These are phyloP conservation scores for Dactylonectria macrodidyma DNA, from an alignment of 2,329 filamentous ascomycete species.

Conservation along the genomic window DNA sequence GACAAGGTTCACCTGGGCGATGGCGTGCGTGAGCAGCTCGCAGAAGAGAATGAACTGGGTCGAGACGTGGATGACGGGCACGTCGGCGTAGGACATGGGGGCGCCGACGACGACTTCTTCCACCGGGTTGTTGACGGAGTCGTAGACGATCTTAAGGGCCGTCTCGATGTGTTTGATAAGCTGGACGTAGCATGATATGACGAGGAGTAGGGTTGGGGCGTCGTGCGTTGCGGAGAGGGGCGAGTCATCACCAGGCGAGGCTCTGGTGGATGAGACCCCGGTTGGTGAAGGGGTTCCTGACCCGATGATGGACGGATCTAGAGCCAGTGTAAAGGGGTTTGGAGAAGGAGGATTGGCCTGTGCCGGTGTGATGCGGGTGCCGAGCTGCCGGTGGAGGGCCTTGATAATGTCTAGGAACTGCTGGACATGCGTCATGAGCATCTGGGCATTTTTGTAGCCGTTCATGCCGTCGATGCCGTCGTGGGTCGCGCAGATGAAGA, in stretches of 20 bases:
- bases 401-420: conserved; percentile 48
- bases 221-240: conserved; percentile 36
- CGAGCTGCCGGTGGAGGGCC: conserved; percentile 43
- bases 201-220: conserved; percentile 46
- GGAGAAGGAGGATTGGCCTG: conserved; percentile 22
- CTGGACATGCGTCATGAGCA: conserved; percentile 40
- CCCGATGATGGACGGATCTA: conserved; percentile 21
- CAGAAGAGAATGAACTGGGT: conserved; percentile 49
- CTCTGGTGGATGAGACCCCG: neutral
- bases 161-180: conserved; percentile 46
- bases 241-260: conserved; percentile 7
- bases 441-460: conserved; percentile 42
- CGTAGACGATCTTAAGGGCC: conserved; percentile 39
- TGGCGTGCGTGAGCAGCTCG: conserved; percentile 45
- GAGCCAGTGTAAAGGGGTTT: conserved; percentile 22
- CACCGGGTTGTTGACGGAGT: conserved; percentile 31
- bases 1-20: conserved; percentile 46
- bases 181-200: conserved; percentile 51
- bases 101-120: conserved; percentile 36
- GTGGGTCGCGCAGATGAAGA: conserved; percentile 36
- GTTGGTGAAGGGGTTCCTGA: conserved; percentile 18
- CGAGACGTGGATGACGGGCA: conserved; percentile 44
- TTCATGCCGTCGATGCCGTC: conserved; percentile 22
- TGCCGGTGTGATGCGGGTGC: conserved; percentile 25
- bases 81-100: conserved; percentile 43